A percentile compares a stretch with the other conserved stretches of the same genome.
Conservation (phyloP, 208 protist genomes). For the Sergeia podlipaevii region DNA sequence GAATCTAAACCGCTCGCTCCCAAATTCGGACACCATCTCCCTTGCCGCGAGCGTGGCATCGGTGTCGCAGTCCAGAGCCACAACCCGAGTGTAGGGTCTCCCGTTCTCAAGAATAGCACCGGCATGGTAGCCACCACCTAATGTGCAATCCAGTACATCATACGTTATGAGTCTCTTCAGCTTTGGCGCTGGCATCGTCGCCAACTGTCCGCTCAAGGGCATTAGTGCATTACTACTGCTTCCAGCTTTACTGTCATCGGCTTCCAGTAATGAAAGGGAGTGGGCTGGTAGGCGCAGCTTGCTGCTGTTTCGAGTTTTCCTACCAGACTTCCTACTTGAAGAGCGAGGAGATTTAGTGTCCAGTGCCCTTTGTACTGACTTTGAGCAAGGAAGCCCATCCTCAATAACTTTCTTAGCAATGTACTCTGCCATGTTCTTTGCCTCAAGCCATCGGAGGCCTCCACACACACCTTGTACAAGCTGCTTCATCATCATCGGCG, state of each 20-base stretch:
- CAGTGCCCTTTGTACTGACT: conserved; percentile 27
- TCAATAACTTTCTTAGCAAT: conserved; percentile 68
- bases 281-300: background rate
- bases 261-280: background rate
- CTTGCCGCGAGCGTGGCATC: conserved; percentile 29
- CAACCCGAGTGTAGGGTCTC: conserved; percentile 77
- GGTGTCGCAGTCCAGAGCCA: conserved; percentile 79
- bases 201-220: too few species aligned
- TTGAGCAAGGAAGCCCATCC: conserved; percentile 54
- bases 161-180: conserved; percentile 62
- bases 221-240: background rate
- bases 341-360: conserved; percentile 15
- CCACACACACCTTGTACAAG: conserved; percentile 79
- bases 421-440: conserved; percentile 61
- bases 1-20: conserved; percentile 68
- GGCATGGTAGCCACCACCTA: conserved; percentile 79
- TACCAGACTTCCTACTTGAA: conserved; percentile 3
- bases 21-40: conserved; percentile 64
- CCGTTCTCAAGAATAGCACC: conserved; percentile 80
- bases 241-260: background rate
- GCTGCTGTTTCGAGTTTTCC: background rate
- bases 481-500: conserved; percentile 85
- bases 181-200: conserved; percentile 18
- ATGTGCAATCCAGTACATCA: conserved; percentile 87
- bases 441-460: conserved; percentile 70